A percentile compares a stretch with the other conserved stretches of the same genome.
Evolutionary conservation across 2,329 filamentous ascomycete genomes (phyloP).

Genomic region (Cadophora gregata): DNA sequence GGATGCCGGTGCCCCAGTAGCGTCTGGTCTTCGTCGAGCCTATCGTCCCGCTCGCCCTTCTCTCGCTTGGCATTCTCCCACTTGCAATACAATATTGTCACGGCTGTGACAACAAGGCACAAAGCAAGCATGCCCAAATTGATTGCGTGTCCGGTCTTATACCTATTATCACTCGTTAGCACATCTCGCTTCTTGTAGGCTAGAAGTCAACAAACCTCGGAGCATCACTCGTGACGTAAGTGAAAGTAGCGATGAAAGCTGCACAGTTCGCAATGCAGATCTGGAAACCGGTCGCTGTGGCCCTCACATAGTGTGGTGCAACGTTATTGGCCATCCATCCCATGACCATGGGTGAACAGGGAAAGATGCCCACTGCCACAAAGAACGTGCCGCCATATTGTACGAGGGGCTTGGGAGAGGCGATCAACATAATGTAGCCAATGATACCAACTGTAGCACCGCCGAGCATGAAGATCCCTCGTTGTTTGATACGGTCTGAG

Average conservation of each 20-base stretch:
- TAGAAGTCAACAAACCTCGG: background rate
- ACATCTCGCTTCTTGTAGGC: background rate
- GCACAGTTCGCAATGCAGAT: conserved; percentile 3
- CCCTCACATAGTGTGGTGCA: background rate
- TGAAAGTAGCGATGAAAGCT: conserved; percentile 3
- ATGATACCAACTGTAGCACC: conserved; percentile 6
- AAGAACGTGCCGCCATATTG: conserved; percentile 4
- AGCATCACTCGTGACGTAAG: conserved; percentile 7
- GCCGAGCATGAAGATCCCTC: background rate
- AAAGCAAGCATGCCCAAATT: background rate
- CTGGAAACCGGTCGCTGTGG: background rate
- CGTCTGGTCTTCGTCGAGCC: conserved; percentile 2
- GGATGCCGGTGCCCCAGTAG: conserved; percentile 8
- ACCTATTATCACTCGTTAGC: background rate
- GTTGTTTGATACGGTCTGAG: conserved; percentile 7
- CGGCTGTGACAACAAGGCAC: conserved; percentile 4
- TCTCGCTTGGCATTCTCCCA: conserved; percentile 3
- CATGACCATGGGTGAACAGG: conserved; percentile 1
- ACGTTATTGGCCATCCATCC: conserved; percentile 5
- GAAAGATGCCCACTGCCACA: background rate
- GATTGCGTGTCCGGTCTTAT: background rate
- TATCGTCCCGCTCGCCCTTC: background rate
- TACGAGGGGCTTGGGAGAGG: conserved; percentile 5
- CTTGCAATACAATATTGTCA: conserved; percentile 3
- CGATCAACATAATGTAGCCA: conserved; percentile 10